phyloP scores from a whole-genome alignment of 495 filamentous ascomycete species.

The Hapsidospora chrysogenum region DNA sequence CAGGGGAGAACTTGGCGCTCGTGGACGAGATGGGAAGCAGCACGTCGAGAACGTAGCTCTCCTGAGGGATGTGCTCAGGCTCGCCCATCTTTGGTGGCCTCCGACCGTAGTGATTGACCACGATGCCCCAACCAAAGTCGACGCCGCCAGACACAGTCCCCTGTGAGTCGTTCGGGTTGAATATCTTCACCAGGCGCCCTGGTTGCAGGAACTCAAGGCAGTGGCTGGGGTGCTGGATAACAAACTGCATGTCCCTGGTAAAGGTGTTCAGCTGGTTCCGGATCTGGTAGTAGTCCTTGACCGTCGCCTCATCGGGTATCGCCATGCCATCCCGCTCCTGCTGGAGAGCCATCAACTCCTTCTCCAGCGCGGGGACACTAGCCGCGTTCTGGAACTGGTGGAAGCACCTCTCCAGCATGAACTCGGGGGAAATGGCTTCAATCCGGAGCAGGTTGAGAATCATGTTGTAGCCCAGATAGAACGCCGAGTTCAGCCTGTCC shows the following conservation, averaged over 20 bases:
- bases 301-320: conserved; percentile 69
- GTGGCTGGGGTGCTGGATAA: conserved; percentile 81
- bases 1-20: conserved; percentile 17
- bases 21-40: conserved; percentile 52
- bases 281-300: conserved; percentile 84
- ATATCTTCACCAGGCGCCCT: conserved; percentile 72
- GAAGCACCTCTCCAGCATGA: conserved; percentile 92
- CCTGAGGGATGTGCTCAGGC: conserved; percentile 49
- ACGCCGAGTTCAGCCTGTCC: conserved; percentile 91
- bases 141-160: conserved; percentile 12
- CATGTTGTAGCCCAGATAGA: conserved; percentile 99
- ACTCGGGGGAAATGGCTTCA: conserved; percentile 90
- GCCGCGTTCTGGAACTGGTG: conserved; percentile 95
- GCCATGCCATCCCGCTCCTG: conserved; percentile 49
- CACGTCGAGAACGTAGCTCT: conserved; percentile 68
- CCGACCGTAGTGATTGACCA: conserved; percentile 53
- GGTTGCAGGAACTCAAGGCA: conserved; percentile 62
- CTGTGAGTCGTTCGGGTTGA: conserved; percentile 39
- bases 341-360: conserved; percentile 59
- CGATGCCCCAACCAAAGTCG: conserved; percentile 88
- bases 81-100: conserved; percentile 38
- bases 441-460: conserved; percentile 89
- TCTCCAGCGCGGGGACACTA: conserved; percentile 64
- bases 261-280: conserved; percentile 68
- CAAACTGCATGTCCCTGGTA: conserved; percentile 66